Evolutionary conservation across 139 green algal genomes (phyloP).

Genomic region (Edaphochlamys debaryana): DNA sequence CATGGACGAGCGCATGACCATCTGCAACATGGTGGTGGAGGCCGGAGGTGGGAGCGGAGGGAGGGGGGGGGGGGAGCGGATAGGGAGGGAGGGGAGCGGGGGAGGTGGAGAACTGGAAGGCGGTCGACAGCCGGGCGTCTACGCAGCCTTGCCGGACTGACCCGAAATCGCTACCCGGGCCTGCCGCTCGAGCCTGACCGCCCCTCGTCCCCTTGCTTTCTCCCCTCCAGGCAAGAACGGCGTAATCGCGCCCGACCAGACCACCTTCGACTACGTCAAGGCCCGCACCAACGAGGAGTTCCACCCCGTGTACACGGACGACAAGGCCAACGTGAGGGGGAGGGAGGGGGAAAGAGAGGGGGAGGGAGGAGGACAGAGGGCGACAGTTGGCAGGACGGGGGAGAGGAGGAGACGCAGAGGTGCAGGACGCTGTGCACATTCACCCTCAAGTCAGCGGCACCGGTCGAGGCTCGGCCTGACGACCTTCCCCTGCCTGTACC

Average conservation of each 20-base stretch:
- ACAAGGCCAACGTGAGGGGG: conserved; percentile 61
- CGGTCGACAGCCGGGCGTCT: too few species aligned
- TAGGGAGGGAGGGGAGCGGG: neutral
- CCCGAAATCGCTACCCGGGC: too few species aligned
- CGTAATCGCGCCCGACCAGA: conserved; percentile 87
- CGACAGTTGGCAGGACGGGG: too few species aligned
- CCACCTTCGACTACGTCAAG: conserved; percentile 94
- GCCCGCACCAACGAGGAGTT: conserved; percentile 79
- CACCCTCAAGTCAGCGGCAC: too few species aligned
- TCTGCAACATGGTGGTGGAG: conserved; percentile 98
- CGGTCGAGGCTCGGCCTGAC: too few species aligned
- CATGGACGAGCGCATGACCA: conserved; percentile 98
- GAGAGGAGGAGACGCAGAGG: neutral
- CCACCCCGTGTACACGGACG: conserved; percentile 85
- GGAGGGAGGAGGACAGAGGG: neutral
- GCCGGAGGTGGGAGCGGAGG: conserved; percentile 66
- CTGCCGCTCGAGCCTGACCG: too few species aligned
- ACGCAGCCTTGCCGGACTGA: too few species aligned
- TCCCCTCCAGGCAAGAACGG: conserved; percentile 72
- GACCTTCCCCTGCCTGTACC: too few species aligned
- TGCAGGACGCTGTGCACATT: too few species aligned
- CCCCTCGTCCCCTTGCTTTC: too few species aligned
- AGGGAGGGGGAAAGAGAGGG: neutral
- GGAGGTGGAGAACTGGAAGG: neutral
- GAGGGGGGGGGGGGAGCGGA: neutral